phyloP scores from a whole-genome alignment of 257 asterid species.

The Salvia miltiorrhiza region DNA sequence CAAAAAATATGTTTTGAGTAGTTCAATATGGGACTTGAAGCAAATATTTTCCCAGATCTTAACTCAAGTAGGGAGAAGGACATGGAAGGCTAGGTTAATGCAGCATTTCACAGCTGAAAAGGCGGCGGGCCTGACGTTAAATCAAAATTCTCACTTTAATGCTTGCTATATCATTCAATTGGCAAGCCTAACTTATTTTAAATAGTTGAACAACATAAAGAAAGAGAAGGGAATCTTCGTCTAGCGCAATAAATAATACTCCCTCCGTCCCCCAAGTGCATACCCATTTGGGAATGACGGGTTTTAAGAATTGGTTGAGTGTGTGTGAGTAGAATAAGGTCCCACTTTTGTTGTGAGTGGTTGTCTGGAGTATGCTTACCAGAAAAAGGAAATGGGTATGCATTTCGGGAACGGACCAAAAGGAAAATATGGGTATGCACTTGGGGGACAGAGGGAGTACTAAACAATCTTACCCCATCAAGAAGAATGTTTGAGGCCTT shows the following conservation, averaged over 20 bases:
- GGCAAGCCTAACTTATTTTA: neutral
- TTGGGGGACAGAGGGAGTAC: no score
- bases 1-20: neutral
- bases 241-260: neutral
- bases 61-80: neutral
- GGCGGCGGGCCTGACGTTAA: neutral
- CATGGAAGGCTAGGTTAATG: neutral
- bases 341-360: no score
- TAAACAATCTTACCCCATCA: constrained; percentile 40
- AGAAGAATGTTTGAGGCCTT: constrained; percentile 65
- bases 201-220: neutral
- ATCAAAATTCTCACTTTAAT: neutral
- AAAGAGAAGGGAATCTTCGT: neutral
- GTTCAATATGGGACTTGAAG: no score
- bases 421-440: no score
- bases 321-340: no score
- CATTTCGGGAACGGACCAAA: no score
- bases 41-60: neutral
- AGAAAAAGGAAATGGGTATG: no score
- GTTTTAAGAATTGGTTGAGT: no score
- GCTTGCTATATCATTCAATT: neutral
- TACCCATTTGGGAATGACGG: no score
- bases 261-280: no score
- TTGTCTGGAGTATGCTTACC: no score
- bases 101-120: neutral